phyloP scores from a whole-genome alignment of 768 basidiomycete genomes.

The Cystobasidium tubakii region DNA sequence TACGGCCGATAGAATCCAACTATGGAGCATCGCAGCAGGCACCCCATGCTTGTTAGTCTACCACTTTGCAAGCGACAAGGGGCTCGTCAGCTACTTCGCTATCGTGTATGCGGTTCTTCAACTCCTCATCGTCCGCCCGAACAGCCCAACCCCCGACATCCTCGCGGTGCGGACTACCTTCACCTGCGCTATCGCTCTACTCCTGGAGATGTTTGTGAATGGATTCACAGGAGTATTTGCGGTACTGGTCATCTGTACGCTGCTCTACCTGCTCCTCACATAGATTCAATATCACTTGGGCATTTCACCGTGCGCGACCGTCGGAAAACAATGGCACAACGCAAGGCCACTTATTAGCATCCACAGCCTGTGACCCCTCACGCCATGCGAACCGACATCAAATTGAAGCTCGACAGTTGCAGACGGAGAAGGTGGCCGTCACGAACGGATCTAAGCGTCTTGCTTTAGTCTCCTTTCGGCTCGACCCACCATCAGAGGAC shows the following conservation, averaged over 20 bases:
- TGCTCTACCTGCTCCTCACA: neutral
- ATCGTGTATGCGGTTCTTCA: neutral
- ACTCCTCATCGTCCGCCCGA: neutral
- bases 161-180: slow-evolving; percentile 3
- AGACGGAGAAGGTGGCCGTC: no score
- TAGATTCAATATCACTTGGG: neutral
- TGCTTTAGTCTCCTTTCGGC: no score
- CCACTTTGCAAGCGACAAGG: slow-evolving; percentile 10
- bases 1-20: neutral
- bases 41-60: slow-evolving; percentile 10
- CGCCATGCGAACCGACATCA: no score
- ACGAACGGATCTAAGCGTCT: no score
- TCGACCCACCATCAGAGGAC: no score
- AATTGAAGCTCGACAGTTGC: no score
- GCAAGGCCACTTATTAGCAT: no score
- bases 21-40: neutral
- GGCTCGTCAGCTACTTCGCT: slow-evolving; percentile 8
- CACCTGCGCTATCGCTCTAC: neutral
- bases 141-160: neutral
- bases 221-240: neutral
- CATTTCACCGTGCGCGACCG: no score
- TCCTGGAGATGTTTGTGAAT: slow-evolving; percentile 7
- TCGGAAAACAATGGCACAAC: no score
- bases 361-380: no score
- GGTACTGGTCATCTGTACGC: neutral